Base-by-base conservation (phyloP, 2,329 filamentous ascomycete species). In the Xylaria hypoxylon region DNA sequence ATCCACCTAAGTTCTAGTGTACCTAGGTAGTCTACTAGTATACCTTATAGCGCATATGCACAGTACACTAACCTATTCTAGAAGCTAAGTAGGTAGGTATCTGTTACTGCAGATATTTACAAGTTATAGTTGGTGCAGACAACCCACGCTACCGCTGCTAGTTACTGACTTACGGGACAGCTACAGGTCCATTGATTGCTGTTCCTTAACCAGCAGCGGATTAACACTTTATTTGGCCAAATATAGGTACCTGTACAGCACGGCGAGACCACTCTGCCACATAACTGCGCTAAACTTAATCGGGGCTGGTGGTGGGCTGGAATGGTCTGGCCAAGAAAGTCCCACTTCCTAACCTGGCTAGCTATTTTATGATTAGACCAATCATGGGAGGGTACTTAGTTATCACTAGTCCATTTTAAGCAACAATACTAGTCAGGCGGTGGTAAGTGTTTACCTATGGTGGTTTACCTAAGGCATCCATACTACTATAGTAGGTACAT, bases 181-280 rank as follows among this genome's bases (percentile, higher is more conserved):
- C 19, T 24, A 61, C 33, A 53, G 59, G 26, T 6, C 50, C 35
- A 13, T 15, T 48, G 50, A 13, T 15, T 48, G 50, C 10, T 2
- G 13, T n/a, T 52, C 31, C 24, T 33, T 31, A 19, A 28, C 63
- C 52, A 62, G 35, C 53, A 45, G 52, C 53, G 17, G 48, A 48
- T 55, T 35, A 62, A 68, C 65, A 68, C 58, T 61, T 65, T 68
- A 68, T 62, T 62, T 60, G 51, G 51, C 19, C 38, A 35, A 47
- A 42, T 44, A 40, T 6, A n/a, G n/a, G n/a, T n/a, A n/a, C n/a
- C n/a, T n/a, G n/a, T n/a, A n/a, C n/a, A 35, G 17, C 42, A 33
- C 52, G 19, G 58, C 17, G 3, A 58, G 33, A 28, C n/a, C n/a
- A 40, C 19, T 19, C 28, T 45, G n/a, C 45, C 45, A 44, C 38